phyloP scores from a whole-genome alignment of 495 filamentous ascomycete species.

The Daldinia concentrica region DNA sequence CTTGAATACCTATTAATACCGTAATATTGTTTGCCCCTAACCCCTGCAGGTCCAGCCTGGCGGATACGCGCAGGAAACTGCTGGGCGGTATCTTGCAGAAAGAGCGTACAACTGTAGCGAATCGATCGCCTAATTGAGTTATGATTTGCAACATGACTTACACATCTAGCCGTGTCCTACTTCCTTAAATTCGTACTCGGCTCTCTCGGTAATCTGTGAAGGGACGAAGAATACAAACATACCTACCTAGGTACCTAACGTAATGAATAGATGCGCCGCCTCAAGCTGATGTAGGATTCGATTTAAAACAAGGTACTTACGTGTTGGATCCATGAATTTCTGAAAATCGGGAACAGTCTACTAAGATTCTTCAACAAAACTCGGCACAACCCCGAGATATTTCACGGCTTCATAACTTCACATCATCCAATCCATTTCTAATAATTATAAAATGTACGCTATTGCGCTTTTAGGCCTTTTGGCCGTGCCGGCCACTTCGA shows the following conservation, averaged over 20 bases:
- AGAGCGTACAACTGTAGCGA: conserved; percentile 1
- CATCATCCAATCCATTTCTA: background rate
- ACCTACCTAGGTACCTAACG: background rate
- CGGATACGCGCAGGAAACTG: conserved; percentile 21
- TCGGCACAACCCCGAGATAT: background rate
- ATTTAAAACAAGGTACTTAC: conserved; percentile 12
- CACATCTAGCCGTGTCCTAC: background rate
- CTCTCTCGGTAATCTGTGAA: conserved; percentile 3
- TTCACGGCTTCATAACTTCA: background rate
- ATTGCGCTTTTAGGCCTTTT: conserved; percentile 21
- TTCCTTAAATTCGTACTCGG: conserved; percentile 23
- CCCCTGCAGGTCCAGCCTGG: conserved; percentile 26
- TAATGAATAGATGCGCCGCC: background rate
- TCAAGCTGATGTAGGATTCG: background rate
- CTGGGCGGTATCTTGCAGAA: conserved; percentile 15
- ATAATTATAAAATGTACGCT: conserved; percentile 16
- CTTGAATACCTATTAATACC: no score
- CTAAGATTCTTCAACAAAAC: conserved; percentile 1
- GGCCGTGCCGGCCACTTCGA: conserved; percentile 18
- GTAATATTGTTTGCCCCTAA: conserved; percentile 15
- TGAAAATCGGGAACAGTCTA: background rate
- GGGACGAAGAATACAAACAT: background rate
- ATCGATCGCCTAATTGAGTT: background rate
- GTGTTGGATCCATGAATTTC: background rate
- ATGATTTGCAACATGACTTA: background rate